Conservation (phyloP, 306 rosid genomes). For the Sechiopsis laciniata region DNA sequence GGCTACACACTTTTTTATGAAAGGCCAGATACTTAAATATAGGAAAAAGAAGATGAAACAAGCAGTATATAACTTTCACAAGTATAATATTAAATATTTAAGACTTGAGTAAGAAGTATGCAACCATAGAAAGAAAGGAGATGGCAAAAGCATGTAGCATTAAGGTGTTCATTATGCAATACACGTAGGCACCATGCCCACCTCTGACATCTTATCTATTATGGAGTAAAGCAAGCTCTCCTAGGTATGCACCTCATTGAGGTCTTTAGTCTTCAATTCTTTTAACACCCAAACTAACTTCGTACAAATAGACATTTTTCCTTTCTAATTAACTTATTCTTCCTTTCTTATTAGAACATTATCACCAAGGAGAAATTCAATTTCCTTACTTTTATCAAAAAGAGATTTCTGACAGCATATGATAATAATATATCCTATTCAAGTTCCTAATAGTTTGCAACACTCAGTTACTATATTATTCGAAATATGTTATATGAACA, state of each 20-base stretch:
- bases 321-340: neutral
- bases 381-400: neutral
- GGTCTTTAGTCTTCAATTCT: neutral
- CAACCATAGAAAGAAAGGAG: too few species aligned
- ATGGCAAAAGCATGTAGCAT: neutral
- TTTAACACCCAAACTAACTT: neutral
- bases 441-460: too few species aligned
- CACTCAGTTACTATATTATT: neutral
- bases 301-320: neutral
- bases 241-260: constrained; percentile 7
- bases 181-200: neutral
- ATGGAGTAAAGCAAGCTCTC: constrained; percentile 9
- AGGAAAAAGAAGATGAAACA: neutral
- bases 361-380: neutral
- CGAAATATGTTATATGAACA: neutral
- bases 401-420: neutral
- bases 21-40: neutral
- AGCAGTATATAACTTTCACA: too few species aligned
- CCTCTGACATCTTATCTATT: neutral
- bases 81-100: too few species aligned
- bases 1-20: neutral
- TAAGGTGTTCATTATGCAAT: neutral
- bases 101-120: too few species aligned
- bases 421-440: neutral
- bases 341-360: neutral